phyloP scores from a whole-genome alignment of 2,329 filamentous ascomycete genomes.

The Coleophoma crateriformis region DNA sequence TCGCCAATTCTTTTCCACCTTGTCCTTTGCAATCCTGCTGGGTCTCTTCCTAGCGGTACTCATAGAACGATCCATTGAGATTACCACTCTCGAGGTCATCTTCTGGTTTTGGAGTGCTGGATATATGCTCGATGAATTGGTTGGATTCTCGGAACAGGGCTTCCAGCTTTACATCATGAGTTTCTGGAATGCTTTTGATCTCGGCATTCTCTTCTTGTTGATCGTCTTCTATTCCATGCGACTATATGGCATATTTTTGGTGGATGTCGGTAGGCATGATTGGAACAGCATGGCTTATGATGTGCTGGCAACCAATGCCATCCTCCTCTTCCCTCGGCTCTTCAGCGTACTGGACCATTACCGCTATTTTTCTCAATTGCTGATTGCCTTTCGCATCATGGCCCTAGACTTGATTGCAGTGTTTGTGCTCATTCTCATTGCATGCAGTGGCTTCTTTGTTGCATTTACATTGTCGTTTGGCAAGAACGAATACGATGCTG shows the following conservation, averaged over 20 bases:
- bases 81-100: conserved; percentile 77
- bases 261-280: conserved; percentile 60
- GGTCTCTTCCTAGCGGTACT: conserved; percentile 82
- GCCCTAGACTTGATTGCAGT: conserved; percentile 83
- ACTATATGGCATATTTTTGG: conserved; percentile 79
- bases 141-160: conserved; percentile 94
- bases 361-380: conserved; percentile 88
- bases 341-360: conserved; percentile 94
- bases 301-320: conserved; percentile 85
- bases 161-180: conserved; percentile 97
- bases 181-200: conserved; percentile 94
- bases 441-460: conserved; percentile 91
- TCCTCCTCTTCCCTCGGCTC: conserved; percentile 82
- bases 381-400: conserved; percentile 94
- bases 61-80: conserved; percentile 66
- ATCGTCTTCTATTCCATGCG: conserved; percentile 87
- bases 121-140: conserved; percentile 93
- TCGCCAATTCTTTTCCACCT: conserved; percentile 81
- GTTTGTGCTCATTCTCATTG: conserved; percentile 76
- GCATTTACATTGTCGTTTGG: conserved; percentile 82
- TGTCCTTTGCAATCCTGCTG: conserved; percentile 81
- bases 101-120: conserved; percentile 99
- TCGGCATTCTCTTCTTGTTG: conserved; percentile 81
- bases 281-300: conserved; percentile 88
- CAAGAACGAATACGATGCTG: conserved; percentile 62